A percentile compares a stretch with the other conserved stretches of the same genome.
Conservation (phyloP, 345 rosid species). For the Bruguiera gymnorhiza region DNA sequence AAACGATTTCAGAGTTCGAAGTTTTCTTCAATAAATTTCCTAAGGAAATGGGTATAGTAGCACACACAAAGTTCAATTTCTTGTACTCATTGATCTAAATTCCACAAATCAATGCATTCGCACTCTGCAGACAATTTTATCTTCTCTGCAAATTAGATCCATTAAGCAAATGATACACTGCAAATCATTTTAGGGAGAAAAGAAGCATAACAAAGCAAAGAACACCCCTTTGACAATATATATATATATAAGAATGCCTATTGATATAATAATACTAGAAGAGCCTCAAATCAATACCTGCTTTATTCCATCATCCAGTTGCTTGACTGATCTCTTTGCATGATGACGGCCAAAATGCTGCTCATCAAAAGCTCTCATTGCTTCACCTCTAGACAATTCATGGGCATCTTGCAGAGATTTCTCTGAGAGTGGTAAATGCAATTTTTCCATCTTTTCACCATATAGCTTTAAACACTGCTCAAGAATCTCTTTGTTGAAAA, state of each 20-base stretch:
- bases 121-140: no score
- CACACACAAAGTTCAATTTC: no score
- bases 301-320: conserved; percentile 72
- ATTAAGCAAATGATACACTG: no score
- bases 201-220: no score
- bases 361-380: conserved; percentile 67
- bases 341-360: conserved; percentile 97
- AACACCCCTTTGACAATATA: no score
- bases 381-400: conserved; percentile 52
- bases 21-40: no score
- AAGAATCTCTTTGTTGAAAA: conserved; percentile 88
- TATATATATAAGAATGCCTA: neutral
- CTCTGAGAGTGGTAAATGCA: conserved; percentile 66
- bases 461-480: conserved; percentile 83
- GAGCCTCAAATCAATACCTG: conserved; percentile 48
- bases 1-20: no score
- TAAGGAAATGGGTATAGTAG: no score
- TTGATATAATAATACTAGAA: neutral
- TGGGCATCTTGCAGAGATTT: conserved; percentile 65
- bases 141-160: no score
- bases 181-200: no score
- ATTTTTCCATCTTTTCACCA: conserved; percentile 55
- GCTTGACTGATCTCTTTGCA: conserved; percentile 74
- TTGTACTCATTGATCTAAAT: no score
- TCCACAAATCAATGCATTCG: no score